Percentiles rank a stretch among this genome's conserved stretches.
Evolutionary conservation across 139 green algal genomes (phyloP).

Genomic region (Pleodorina starrii): DNA sequence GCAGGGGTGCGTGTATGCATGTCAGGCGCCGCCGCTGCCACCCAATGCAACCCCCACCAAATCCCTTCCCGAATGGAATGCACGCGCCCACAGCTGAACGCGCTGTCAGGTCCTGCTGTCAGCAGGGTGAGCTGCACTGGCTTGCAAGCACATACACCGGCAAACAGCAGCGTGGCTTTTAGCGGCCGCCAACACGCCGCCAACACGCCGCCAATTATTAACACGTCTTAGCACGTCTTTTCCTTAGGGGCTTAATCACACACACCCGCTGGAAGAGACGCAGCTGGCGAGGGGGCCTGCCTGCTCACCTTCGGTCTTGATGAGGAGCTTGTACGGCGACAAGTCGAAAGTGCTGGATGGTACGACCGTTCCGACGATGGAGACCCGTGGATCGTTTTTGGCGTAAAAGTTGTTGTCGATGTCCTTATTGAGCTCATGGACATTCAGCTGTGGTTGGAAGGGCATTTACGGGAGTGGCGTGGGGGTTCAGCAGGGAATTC

Average conservation of each 20-base stretch:
- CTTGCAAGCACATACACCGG: no score
- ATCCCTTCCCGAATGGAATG: background rate
- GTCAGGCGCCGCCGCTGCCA: no score
- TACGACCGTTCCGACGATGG: background rate
- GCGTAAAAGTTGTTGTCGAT: conserved; percentile 21
- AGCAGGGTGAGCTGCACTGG: no score
- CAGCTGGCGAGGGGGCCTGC: background rate
- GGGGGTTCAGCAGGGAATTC: background rate
- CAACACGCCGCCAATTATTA: no score
- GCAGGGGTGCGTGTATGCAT: background rate
- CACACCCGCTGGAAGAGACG: no score
- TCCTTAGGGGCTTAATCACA: no score
- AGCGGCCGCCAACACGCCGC: no score
- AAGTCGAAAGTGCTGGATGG: background rate
- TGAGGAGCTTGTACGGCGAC: background rate
- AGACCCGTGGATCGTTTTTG: background rate
- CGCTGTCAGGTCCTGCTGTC: no score
- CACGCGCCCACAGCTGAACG: background rate
- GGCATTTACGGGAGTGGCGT: background rate
- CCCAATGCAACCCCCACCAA: no score
- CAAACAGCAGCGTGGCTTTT: no score
- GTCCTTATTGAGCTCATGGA: background rate
- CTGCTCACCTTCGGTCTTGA: background rate
- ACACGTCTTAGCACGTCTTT: no score
- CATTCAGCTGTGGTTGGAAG: background rate